These are phyloP conservation scores for Lachnellula hyalina DNA, from an alignment of 2,329 filamentous ascomycete species.

Conservation along the genomic window DNA sequence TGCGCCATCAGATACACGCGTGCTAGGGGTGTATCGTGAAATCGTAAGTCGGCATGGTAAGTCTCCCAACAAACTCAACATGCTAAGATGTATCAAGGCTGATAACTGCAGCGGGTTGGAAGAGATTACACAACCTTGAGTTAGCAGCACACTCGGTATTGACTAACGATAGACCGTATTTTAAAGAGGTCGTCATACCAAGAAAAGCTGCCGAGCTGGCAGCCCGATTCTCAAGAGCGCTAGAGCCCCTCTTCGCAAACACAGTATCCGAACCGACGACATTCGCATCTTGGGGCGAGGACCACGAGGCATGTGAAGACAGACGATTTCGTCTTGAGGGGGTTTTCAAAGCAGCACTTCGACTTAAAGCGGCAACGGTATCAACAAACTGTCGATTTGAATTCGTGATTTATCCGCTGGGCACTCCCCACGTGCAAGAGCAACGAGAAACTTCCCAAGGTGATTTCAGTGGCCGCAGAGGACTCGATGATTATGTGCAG, in stretches of 20 bases:
- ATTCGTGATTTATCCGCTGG: slow-evolving; percentile 9
- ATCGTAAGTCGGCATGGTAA: slow-evolving; percentile 6
- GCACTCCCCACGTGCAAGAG: background rate
- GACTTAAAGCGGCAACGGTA: slow-evolving; percentile 10
- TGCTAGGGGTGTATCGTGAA: slow-evolving; percentile 9
- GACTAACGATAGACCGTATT: background rate
- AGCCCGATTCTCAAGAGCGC: background rate
- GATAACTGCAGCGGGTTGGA: slow-evolving; percentile 4
- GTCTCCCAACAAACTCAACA: background rate
- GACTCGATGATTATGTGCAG: background rate
- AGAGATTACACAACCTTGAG: slow-evolving; percentile 6
- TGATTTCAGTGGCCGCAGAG: background rate
- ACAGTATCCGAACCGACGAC: background rate
- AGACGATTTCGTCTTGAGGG: slow-evolving; percentile 7
- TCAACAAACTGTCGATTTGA: slow-evolving; percentile 6
- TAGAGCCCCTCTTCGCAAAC: slow-evolving; percentile 8
- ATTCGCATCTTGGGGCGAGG: background rate
- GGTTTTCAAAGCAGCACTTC: slow-evolving; percentile 13
- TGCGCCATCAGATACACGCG: background rate
- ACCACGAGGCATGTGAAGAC: slow-evolving; percentile 2
- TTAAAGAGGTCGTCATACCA: slow-evolving; percentile 2
- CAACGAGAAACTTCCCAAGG: background rate
- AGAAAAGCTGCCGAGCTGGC: slow-evolving; percentile 5
- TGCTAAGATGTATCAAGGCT: background rate
- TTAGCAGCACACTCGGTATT: slow-evolving; percentile 9